phyloP scores from a whole-genome alignment of 768 basidiomycete species.

The Tubosaeta sp. region DNA sequence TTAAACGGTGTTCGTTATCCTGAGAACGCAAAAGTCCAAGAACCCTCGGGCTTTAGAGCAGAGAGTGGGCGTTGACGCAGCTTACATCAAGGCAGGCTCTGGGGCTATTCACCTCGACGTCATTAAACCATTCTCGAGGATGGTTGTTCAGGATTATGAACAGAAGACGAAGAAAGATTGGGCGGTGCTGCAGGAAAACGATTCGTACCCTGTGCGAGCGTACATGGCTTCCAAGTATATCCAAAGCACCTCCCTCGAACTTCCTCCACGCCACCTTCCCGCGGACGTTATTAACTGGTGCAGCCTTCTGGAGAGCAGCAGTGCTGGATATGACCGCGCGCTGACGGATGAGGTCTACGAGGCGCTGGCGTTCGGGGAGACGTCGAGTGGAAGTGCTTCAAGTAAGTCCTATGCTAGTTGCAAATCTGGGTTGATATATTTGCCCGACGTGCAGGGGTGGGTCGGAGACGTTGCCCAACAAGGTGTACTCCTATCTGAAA shows the following conservation, averaged over 20 bases:
- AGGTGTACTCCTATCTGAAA: conserved; percentile 15
- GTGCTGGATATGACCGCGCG: not conserved
- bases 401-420: not conserved
- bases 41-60: conserved; percentile 4
- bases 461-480: conserved; percentile 15
- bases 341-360: not conserved
- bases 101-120: conserved; percentile 17
- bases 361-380: not conserved
- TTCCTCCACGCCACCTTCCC: conserved; percentile 7
- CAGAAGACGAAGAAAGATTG: not conserved
- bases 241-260: conserved; percentile 1
- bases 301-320: not conserved
- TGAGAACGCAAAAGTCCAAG: too few relatives aligned
- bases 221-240: conserved; percentile 14
- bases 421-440: not conserved
- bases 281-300: conserved; percentile 24
- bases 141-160: conserved; percentile 16
- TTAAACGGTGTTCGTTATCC: too few relatives aligned
- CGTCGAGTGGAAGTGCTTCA: not conserved
- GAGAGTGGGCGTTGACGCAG: conserved; percentile 1
- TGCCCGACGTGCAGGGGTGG: conserved; percentile 24
- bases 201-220: not conserved
- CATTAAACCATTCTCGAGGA: conserved; percentile 18
- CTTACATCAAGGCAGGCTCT: conserved; percentile 13
- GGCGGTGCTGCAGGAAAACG: not conserved